These are phyloP conservation scores for Aquanectria penicillioides DNA, from an alignment of 2,329 filamentous ascomycete genomes.

Conservation along the genomic window DNA sequence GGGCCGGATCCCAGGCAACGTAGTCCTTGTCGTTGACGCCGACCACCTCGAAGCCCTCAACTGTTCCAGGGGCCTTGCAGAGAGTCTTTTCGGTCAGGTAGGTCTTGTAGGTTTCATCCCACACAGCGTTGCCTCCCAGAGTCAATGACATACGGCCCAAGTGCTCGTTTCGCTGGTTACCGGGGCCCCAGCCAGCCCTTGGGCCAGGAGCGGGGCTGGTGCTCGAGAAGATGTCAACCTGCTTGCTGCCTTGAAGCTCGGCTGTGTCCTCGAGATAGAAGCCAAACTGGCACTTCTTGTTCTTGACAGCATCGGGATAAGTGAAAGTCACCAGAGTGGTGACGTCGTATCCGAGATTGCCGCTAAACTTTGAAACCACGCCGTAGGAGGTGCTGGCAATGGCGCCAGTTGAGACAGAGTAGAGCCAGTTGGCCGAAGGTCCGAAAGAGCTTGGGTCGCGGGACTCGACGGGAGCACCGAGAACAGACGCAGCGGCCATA, in stretches of 20 bases:
- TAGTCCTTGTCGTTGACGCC: conserved; percentile 19
- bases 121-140: neutral
- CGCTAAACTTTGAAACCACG: too few species aligned
- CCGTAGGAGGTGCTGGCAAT: too few species aligned
- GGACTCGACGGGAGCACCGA: too few species aligned
- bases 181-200: conserved; percentile 30
- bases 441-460: too few species aligned
- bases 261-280: conserved; percentile 34
- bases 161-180: conserved; percentile 38
- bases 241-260: conserved; percentile 28
- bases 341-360: too few species aligned
- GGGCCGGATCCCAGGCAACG: conserved; percentile 16
- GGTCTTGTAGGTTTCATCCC: conserved; percentile 13
- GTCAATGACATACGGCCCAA: conserved; percentile 20
- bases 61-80: conserved; percentile 18
- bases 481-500: too few species aligned
- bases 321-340: conserved; percentile 42
- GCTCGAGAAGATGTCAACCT: conserved; percentile 41
- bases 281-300: conserved; percentile 36
- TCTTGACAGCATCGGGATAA: conserved; percentile 31
- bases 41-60: conserved; percentile 22
- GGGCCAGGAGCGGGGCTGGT: conserved; percentile 29
- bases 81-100: conserved; percentile 14
- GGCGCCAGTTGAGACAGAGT: too few species aligned
- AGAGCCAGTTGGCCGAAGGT: too few species aligned